A percentile compares a stretch with the other conserved stretches of the same genome.
These are phyloP conservation scores for Phytopythium kandeliae DNA, from an alignment of 352 stramenopile species.

Conservation along the genomic window DNA sequence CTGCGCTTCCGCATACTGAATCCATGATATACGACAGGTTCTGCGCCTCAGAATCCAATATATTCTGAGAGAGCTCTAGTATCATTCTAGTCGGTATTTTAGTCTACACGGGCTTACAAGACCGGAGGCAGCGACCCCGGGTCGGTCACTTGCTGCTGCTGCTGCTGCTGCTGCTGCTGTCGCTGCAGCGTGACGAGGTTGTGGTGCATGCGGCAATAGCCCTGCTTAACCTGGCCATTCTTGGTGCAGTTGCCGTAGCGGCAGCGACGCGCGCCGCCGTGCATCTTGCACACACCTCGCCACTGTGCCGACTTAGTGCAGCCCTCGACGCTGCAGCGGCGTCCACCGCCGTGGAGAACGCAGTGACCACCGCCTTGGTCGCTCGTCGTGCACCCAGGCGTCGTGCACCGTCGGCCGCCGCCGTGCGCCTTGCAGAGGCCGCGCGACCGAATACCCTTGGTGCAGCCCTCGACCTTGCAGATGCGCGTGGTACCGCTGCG, in stretches of 20 bases:
- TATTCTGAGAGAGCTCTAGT: too few relatives aligned
- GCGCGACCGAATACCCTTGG: slow-evolving; percentile 70
- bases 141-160: slow-evolving; percentile 12
- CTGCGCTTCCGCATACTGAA: too few relatives aligned
- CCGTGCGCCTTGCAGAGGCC: slow-evolving; percentile 83
- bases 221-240: slow-evolving; percentile 76
- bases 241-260: slow-evolving; percentile 74
- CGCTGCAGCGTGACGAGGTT: slow-evolving; percentile 41
- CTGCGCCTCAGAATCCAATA: too few relatives aligned
- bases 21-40: too few relatives aligned
- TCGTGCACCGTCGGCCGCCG: slow-evolving; percentile 73
- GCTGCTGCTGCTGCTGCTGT: slow-evolving; percentile 30
- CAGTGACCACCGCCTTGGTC: slow-evolving; percentile 85
- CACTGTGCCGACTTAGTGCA: slow-evolving; percentile 83
- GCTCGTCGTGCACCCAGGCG: slow-evolving; percentile 70
- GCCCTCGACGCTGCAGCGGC: slow-evolving; percentile 63
- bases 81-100: too few relatives aligned
- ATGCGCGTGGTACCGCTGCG: slow-evolving; percentile 49
- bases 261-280: slow-evolving; percentile 75
- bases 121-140: not conserved
- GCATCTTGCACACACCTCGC: slow-evolving; percentile 79
- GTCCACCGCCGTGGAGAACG: slow-evolving; percentile 76
- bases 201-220: slow-evolving; percentile 77
- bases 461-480: slow-evolving; percentile 71
- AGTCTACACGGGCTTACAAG: slow-evolving; percentile 1